Conservation (phyloP, 768 basidiomycete genomes). For the Tulasnella calospora region DNA sequence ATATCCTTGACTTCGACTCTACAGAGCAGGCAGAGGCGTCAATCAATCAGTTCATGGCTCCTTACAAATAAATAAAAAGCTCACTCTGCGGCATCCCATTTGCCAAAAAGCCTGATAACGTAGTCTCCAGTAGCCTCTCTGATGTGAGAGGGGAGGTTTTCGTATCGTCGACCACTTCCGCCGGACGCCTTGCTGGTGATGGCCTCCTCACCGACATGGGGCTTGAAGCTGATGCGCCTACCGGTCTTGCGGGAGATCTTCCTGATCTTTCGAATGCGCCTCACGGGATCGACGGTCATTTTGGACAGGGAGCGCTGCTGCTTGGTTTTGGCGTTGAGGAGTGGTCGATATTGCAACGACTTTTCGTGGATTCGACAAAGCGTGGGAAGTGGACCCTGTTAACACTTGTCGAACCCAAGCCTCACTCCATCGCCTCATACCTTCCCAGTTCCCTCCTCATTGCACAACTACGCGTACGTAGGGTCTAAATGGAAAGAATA, state of each 20-base stretch:
- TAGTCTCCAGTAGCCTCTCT: conserved; percentile 70
- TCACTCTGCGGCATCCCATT: conserved; percentile 98
- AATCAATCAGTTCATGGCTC: background rate
- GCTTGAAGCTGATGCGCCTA: conserved; percentile 6
- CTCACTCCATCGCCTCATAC: background rate
- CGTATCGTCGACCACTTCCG: conserved; percentile 14
- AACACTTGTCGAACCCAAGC: background rate
- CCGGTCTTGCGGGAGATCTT: conserved; percentile 7
- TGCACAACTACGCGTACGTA: background rate
- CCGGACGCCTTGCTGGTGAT: background rate
- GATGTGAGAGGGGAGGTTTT: conserved; percentile 67
- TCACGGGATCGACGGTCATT: background rate
- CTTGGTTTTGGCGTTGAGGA: background rate
- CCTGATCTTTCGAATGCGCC: conserved; percentile 1
- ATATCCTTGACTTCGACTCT: conserved; percentile 99
- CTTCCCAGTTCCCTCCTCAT: background rate
- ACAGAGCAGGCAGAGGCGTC: conserved; percentile 2
- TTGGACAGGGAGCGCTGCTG: background rate
- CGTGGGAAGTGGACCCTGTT: background rate
- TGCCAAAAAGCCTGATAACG: conserved; percentile 89
- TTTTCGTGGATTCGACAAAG: background rate
- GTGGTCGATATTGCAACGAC: background rate
- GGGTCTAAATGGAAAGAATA: background rate
- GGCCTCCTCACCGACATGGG: background rate
- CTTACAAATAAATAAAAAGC: conserved; percentile 36